Evolutionary conservation across 306 rosid genomes (phyloP).

Genomic region (Acacia melanoxylon): DNA sequence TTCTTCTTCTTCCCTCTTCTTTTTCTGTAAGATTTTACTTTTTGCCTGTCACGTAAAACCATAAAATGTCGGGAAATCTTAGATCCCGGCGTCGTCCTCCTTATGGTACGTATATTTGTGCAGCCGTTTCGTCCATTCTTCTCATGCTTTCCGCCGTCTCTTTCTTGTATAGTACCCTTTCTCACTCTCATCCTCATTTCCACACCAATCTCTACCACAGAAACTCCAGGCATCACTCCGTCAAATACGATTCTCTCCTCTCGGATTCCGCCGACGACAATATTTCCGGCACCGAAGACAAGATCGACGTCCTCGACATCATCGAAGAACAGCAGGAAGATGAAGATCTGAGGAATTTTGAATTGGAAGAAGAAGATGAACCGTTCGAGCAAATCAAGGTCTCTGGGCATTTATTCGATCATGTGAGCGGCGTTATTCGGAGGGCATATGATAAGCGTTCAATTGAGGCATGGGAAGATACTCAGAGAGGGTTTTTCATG

Average conservation of each 20-base stretch:
- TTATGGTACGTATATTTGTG: constrained; percentile 57
- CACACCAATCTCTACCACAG: constrained; percentile 17
- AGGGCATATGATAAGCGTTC: constrained; percentile 48
- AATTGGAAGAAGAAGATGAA: constrained; percentile 60
- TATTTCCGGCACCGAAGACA: constrained; percentile 51
- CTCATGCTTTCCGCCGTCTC: constrained; percentile 57
- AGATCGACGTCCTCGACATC: constrained; percentile 73
- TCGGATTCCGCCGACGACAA: constrained; percentile 49
- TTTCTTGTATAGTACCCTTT: constrained; percentile 53
- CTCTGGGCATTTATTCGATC: constrained; percentile 68
- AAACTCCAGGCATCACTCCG: background rate
- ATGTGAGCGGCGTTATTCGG: constrained; percentile 63
- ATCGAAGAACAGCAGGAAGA: constrained; percentile 40
- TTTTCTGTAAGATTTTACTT: background rate
- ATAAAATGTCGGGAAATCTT: constrained; percentile 56
- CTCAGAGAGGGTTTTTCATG: constrained; percentile 34
- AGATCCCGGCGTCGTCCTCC: constrained; percentile 63
- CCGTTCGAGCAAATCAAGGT: constrained; percentile 40
- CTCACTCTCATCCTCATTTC: constrained; percentile 39
- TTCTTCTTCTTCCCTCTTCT: background rate
- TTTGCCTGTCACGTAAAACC: background rate
- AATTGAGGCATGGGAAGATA: constrained; percentile 53
- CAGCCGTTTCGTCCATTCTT: constrained; percentile 52
- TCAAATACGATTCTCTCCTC: constrained; percentile 50
- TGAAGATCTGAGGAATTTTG: constrained; percentile 4